phyloP scores from a whole-genome alignment of 2,329 filamentous ascomycete species.

The Fusarium acutatum region DNA sequence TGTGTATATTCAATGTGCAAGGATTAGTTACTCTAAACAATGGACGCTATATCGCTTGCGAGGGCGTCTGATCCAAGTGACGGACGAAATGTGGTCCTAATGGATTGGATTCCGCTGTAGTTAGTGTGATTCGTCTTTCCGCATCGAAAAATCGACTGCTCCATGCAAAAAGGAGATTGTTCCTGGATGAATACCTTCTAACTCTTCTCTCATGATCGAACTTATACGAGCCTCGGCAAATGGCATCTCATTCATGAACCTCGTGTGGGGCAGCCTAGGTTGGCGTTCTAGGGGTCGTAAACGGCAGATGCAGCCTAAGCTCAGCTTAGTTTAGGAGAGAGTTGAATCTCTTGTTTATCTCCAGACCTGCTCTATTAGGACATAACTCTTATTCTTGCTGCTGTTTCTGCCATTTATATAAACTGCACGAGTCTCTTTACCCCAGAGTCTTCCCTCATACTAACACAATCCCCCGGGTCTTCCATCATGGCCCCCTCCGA shows the following conservation, averaged over 20 bases:
- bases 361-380: not conserved
- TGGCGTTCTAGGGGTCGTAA: not conserved
- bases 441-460: not conserved
- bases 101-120: not conserved
- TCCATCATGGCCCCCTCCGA: conserved; percentile 40
- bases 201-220: not conserved
- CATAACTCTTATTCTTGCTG: not conserved
- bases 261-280: not conserved
- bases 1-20: not conserved
- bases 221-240: conserved; percentile 20
- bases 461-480: not conserved
- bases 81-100: not conserved
- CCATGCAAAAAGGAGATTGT: not conserved
- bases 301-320: not conserved
- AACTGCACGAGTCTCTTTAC: not conserved
- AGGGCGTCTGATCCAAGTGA: not conserved
- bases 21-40: not conserved
- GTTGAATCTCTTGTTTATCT: not conserved
- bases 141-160: not conserved
- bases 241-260: not conserved
- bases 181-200: not conserved
- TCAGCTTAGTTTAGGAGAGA: not conserved
- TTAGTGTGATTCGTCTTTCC: not conserved
- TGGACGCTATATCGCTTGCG: not conserved
- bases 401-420: not conserved